phyloP scores from a whole-genome alignment of 306 rosid genomes.

The Purshia tridentata region DNA sequence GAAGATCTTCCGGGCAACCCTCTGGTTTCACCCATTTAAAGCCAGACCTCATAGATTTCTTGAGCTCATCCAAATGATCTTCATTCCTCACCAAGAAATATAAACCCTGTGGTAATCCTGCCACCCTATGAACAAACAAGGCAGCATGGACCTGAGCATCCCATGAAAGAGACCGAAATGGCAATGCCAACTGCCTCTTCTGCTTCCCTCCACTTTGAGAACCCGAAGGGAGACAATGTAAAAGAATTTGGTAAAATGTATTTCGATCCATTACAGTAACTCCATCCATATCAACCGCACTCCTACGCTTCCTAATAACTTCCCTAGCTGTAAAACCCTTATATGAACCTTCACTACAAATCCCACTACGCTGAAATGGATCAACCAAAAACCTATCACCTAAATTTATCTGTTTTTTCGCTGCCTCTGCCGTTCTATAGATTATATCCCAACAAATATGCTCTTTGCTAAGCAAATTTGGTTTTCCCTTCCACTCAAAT shows the following conservation, averaged over 20 bases:
- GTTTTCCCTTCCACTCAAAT: constrained; percentile 81
- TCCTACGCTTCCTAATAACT: constrained; percentile 81
- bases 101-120: constrained; percentile 68
- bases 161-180: constrained; percentile 76
- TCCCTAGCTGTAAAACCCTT: constrained; percentile 64
- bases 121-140: constrained; percentile 91
- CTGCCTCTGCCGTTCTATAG: constrained; percentile 69
- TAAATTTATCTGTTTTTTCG: constrained; percentile 56
- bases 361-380: constrained; percentile 63
- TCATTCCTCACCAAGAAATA: constrained; percentile 89
- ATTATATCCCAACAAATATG: constrained; percentile 91
- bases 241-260: constrained; percentile 75
- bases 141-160: constrained; percentile 90
- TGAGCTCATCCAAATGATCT: constrained; percentile 65
- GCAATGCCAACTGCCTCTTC: constrained; percentile 53
- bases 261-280: constrained; percentile 60
- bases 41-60: constrained; percentile 53
- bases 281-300: constrained; percentile 95
- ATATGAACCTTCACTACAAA: constrained; percentile 44
- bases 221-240: constrained; percentile 93
- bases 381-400: constrained; percentile 36
- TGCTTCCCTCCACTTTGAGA: constrained; percentile 48
- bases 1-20: constrained; percentile 76
- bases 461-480: constrained; percentile 78
- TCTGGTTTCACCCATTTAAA: constrained; percentile 80